These are phyloP conservation scores for Cladorrhinum sp. DNA, from an alignment of 2,329 filamentous ascomycete genomes.

Conservation along the genomic window DNA sequence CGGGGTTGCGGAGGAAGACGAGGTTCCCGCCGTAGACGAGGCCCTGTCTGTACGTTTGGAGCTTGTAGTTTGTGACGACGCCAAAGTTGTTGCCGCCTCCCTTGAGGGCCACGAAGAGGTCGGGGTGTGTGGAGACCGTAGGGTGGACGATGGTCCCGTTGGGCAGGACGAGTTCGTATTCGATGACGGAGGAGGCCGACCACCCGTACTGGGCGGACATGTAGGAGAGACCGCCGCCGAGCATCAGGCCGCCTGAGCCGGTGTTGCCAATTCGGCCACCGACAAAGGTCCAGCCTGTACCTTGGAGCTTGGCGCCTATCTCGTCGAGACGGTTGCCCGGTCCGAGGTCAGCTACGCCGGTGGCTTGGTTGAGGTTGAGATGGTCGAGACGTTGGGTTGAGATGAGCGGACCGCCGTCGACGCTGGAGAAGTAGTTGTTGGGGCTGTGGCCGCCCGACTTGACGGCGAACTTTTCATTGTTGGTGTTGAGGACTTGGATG, in stretches of 20 bases:
- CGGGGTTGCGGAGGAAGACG: constrained; percentile 36
- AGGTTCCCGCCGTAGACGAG: constrained; percentile 44
- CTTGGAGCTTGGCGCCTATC: constrained; percentile 39
- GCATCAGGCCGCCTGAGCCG: constrained; percentile 47
- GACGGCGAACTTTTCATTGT: constrained; percentile 44
- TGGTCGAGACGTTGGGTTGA: constrained; percentile 45
- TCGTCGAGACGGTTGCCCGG: constrained; percentile 45
- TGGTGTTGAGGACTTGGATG: constrained; percentile 18
- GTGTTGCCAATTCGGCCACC: constrained; percentile 46
- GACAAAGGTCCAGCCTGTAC: constrained; percentile 41
- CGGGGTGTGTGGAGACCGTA: constrained; percentile 15
- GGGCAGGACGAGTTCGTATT: constrained; percentile 40
- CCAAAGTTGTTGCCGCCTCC: constrained; percentile 28
- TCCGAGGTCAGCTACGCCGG: constrained; percentile 36
- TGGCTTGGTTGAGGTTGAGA: constrained; percentile 34
- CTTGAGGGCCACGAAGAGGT: constrained; percentile 25
- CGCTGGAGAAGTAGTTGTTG: constrained; percentile 52
- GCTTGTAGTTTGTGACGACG: constrained; percentile 34
- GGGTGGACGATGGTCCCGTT: constrained; percentile 32
- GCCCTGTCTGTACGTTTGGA: constrained; percentile 42
- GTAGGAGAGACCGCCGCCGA: constrained; percentile 44
- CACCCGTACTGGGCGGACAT: constrained; percentile 34
- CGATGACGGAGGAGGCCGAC: constrained; percentile 38
- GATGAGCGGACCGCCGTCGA: constrained; percentile 47
- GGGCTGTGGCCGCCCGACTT: constrained; percentile 58